Percentiles rank a stretch among this genome's conserved stretches.
phyloP scores from a whole-genome alignment of 2,329 filamentous ascomycete species.

The Periconia sp. region DNA sequence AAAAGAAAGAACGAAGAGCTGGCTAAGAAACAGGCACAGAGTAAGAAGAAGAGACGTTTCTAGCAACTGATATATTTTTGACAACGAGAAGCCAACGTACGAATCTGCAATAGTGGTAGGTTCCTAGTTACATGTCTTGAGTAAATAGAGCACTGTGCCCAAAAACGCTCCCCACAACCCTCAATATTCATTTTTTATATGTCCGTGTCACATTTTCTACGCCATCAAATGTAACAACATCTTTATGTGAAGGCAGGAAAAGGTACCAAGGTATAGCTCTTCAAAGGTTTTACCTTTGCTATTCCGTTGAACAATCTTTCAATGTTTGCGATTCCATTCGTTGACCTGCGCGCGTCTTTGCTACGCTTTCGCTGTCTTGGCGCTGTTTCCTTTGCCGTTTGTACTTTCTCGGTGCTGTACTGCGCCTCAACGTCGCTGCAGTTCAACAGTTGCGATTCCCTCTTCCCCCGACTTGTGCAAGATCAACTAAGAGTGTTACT shows the following conservation, averaged over 20 bases:
- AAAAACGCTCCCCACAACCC: too few relatives aligned
- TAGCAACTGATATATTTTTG: constrained; percentile 7
- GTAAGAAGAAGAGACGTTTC: constrained; percentile 38
- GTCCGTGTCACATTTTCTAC: too few relatives aligned
- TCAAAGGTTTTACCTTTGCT: too few relatives aligned
- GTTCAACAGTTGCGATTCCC: constrained; percentile 6
- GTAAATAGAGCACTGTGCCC: too few relatives aligned
- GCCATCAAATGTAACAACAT: too few relatives aligned
- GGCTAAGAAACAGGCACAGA: constrained; percentile 52
- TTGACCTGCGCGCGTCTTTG: not conserved
- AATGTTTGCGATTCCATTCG: not conserved
- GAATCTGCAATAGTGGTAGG: too few relatives aligned
- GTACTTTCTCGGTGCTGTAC: not conserved
- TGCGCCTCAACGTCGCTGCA: too few relatives aligned
- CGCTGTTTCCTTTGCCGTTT: not conserved
- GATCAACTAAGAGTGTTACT: not conserved
- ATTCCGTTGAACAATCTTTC: not conserved
- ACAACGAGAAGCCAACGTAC: too few relatives aligned
- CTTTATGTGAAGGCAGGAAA: too few relatives aligned
- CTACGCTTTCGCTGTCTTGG: not conserved
- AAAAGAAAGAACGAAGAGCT: constrained; percentile 57
- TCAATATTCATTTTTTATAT: too few relatives aligned
- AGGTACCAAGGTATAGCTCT: too few relatives aligned
- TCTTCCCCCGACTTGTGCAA: not conserved
- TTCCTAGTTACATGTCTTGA: too few relatives aligned